Conservation (phyloP, 805 yeast genomes). For the Deakozyma indianensis region DNA sequence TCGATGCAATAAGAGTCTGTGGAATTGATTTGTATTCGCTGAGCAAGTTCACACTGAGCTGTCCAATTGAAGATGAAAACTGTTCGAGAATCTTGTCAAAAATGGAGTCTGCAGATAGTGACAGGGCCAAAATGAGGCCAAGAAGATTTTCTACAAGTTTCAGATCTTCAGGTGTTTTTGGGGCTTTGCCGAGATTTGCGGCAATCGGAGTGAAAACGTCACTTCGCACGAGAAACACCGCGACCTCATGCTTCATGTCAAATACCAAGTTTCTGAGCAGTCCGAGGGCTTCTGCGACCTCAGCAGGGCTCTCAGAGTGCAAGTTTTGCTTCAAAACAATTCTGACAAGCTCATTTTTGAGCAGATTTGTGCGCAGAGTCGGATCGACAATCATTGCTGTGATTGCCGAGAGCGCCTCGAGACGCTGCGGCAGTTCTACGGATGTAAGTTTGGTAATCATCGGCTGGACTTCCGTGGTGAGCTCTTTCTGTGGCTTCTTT, state of each 20-base stretch:
- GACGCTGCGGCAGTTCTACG: constrained; percentile 52
- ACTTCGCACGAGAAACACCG: constrained; percentile 61
- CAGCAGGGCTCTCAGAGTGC: constrained; percentile 56
- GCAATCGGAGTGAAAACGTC: constrained; percentile 56
- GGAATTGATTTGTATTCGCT: not conserved
- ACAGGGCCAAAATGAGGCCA: constrained; percentile 52
- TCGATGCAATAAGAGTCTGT: constrained; percentile 5
- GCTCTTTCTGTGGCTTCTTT: not conserved
- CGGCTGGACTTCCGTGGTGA: constrained; percentile 24
- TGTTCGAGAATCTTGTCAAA: constrained; percentile 20
- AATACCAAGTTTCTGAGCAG: constrained; percentile 63
- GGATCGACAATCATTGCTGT: constrained; percentile 58
- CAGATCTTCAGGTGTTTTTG: constrained; percentile 14
- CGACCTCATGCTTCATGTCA: constrained; percentile 80
- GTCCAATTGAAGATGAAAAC: constrained; percentile 1
- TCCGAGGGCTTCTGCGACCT: constrained; percentile 70
- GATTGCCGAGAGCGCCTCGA: constrained; percentile 64
- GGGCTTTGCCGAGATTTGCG: constrained; percentile 30
- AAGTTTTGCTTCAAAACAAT: constrained; percentile 49
- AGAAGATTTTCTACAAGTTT: constrained; percentile 63
- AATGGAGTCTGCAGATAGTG: constrained; percentile 52
- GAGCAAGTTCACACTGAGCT: not conserved
- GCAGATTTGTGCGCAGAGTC: constrained; percentile 41
- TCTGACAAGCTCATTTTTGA: constrained; percentile 60
- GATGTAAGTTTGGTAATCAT: constrained; percentile 51